A percentile compares a stretch with the other conserved stretches of the same genome.
These are phyloP conservation scores for Russula vinacea DNA, from an alignment of 768 basidiomycete genomes.

Conservation along the genomic window DNA sequence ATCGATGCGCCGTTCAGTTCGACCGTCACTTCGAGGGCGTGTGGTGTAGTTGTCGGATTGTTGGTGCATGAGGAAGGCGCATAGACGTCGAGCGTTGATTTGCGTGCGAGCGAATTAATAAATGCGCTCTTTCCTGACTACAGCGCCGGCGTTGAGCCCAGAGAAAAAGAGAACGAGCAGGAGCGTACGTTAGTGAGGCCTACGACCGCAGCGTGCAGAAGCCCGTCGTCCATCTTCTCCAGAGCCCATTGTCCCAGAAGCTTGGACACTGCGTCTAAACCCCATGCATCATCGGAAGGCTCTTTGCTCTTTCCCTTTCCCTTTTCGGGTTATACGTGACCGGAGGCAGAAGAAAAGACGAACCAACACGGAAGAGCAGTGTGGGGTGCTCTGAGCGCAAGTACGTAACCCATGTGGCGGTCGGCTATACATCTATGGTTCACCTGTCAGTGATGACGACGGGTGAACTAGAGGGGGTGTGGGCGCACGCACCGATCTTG, in stretches of 20 bases:
- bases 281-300: conserved; percentile 57
- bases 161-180: background rate
- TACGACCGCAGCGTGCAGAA: conserved; percentile 70
- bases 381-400: conserved; percentile 62
- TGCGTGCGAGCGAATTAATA: conserved; percentile 70
- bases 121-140: conserved; percentile 84
- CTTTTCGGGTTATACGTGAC: conserved; percentile 31
- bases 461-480: background rate
- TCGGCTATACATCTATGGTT: conserved; percentile 66
- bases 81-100: conserved; percentile 55
- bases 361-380: conserved; percentile 68
- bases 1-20: conserved; percentile 50
- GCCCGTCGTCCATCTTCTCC: conserved; percentile 47
- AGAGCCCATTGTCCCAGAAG: conserved; percentile 48
- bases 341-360: conserved; percentile 55
- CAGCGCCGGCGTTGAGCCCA: conserved; percentile 11
- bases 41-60: conserved; percentile 69
- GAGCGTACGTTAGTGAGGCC: conserved; percentile 76
- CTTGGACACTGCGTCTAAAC: conserved; percentile 50
- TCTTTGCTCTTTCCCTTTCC: conserved; percentile 45
- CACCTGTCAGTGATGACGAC: conserved; percentile 12
- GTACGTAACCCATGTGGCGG: conserved; percentile 62
- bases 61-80: conserved; percentile 43
- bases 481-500: conserved; percentile 68
- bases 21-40: conserved; percentile 58